Percentiles rank a stretch among this genome's conserved stretches.
phyloP scores from a whole-genome alignment of 371 early-diverging fungal genomes.

The Mortierella sp. region DNA sequence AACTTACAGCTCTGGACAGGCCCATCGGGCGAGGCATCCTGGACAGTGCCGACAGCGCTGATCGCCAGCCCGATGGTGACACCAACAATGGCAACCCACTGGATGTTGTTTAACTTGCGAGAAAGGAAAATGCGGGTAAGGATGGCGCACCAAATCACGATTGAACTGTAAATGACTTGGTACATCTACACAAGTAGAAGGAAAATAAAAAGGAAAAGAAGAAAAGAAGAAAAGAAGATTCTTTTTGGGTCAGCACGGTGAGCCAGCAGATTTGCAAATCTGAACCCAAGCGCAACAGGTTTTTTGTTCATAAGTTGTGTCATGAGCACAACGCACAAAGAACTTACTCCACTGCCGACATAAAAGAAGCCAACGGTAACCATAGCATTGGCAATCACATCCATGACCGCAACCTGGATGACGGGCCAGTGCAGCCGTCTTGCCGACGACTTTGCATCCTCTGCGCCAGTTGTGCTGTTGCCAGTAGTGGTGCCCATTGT shows the following conservation, averaged over 20 bases:
- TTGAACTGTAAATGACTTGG: constrained; percentile 81
- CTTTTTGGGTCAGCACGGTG: not conserved
- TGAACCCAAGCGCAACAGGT: not conserved
- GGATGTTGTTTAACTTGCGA: constrained; percentile 64
- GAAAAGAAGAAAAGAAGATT: constrained; percentile 3
- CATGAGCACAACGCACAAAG: constrained; percentile 13
- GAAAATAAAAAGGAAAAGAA: not conserved
- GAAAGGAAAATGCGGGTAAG: constrained; percentile 73
- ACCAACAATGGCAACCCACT: constrained; percentile 78
- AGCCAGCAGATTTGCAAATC: not conserved
- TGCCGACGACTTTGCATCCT: constrained; percentile 32
- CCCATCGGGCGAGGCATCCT: constrained; percentile 49
- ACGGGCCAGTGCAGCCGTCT: constrained; percentile 64
- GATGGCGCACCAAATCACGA: constrained; percentile 86
- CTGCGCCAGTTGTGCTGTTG: not conserved
- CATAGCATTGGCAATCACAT: constrained; percentile 77
- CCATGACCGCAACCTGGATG: constrained; percentile 69
- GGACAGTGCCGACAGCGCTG: constrained; percentile 66
- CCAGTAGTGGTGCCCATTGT: not conserved
- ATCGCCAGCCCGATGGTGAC: constrained; percentile 78
- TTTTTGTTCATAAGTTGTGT: not conserved
- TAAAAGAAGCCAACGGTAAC: constrained; percentile 81
- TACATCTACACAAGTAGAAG: constrained; percentile 66
- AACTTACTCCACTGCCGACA: constrained; percentile 80
- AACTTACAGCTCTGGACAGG: constrained; percentile 40